Evolutionary conservation across 345 rosid genomes (phyloP).

Genomic region (Trapa incisa): DNA sequence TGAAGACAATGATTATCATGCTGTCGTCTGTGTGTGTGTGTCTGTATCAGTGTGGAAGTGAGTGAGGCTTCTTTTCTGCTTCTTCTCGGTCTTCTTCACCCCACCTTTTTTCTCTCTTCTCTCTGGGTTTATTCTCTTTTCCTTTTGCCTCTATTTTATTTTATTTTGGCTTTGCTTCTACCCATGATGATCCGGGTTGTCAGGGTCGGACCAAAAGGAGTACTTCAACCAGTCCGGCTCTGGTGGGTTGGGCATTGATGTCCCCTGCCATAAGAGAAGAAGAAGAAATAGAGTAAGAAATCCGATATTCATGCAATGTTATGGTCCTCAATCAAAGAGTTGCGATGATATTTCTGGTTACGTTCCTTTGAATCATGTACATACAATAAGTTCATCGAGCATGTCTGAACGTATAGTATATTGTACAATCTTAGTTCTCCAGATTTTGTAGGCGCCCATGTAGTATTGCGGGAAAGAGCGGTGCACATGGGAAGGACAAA

Average conservation of each 20-base stretch:
- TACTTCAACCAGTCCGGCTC: slow-evolving; percentile 98
- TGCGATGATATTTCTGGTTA: no score
- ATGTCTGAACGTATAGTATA: no score
- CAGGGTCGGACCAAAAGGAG: slow-evolving; percentile 94
- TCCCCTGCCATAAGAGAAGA: slow-evolving; percentile 43
- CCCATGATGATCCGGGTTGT: slow-evolving; percentile 97
- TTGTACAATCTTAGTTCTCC: background rate
- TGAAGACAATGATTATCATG: background rate
- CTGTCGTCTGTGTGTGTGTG: background rate
- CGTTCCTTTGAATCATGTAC: no score
- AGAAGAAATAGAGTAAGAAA: background rate
- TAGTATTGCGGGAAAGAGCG: slow-evolving; percentile 1
- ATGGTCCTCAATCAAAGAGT: no score
- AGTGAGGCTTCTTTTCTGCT: background rate
- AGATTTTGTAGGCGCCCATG: background rate
- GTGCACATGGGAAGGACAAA: slow-evolving; percentile 9
- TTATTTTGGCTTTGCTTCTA: slow-evolving; percentile 25
- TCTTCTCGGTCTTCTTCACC: background rate
- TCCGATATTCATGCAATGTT: background rate
- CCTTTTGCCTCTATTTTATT: background rate
- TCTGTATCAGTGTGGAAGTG: background rate
- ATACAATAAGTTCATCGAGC: no score
- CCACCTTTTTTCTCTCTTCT: background rate
- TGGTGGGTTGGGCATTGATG: slow-evolving; percentile 73
- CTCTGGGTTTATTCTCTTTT: background rate